Conservation (phyloP, 2,329 filamentous ascomycete species). For the Colletotrichum lentis region DNA sequence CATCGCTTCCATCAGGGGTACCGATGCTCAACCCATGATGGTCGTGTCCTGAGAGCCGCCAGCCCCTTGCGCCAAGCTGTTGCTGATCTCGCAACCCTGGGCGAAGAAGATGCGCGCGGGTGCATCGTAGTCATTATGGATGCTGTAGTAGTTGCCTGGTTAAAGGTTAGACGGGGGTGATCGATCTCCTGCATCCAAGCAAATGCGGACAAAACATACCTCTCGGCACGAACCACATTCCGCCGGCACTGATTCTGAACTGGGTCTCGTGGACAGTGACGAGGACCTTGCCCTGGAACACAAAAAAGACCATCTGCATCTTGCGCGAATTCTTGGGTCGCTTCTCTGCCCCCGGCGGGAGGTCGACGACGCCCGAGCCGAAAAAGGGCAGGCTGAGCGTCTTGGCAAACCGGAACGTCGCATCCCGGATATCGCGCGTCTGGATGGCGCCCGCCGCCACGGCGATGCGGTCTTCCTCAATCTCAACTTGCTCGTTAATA, state of each 20-base stretch:
- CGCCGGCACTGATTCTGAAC: slow-evolving; percentile 86
- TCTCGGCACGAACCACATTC: slow-evolving; percentile 93
- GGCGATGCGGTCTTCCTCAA: slow-evolving; percentile 64
- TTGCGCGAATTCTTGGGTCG: slow-evolving; percentile 89
- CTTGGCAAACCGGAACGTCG: slow-evolving; percentile 88
- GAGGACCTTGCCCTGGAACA: slow-evolving; percentile 81
- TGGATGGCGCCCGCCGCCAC: slow-evolving; percentile 64
- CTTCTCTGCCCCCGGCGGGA: slow-evolving; percentile 85
- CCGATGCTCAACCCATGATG: slow-evolving; percentile 25
- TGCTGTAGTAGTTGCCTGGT: slow-evolving; percentile 93
- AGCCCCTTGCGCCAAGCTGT: not conserved
- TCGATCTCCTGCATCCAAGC: not conserved
- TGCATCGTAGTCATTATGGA: slow-evolving; percentile 78
- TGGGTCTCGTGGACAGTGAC: slow-evolving; percentile 78
- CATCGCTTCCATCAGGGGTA: not conserved
- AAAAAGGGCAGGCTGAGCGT: slow-evolving; percentile 86
- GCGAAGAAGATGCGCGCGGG: slow-evolving; percentile 88
- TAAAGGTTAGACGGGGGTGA: slow-evolving; percentile 6
- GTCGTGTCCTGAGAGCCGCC: slow-evolving; percentile 31
- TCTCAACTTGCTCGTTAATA: slow-evolving; percentile 60
- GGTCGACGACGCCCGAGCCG: slow-evolving; percentile 86
- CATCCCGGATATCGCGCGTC: slow-evolving; percentile 66
- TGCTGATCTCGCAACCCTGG: slow-evolving; percentile 74
- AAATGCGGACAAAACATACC: slow-evolving; percentile 63
- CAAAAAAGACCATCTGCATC: slow-evolving; percentile 98